Conservation (phyloP, 768 basidiomycete species). For the Mycena pura region DNA sequence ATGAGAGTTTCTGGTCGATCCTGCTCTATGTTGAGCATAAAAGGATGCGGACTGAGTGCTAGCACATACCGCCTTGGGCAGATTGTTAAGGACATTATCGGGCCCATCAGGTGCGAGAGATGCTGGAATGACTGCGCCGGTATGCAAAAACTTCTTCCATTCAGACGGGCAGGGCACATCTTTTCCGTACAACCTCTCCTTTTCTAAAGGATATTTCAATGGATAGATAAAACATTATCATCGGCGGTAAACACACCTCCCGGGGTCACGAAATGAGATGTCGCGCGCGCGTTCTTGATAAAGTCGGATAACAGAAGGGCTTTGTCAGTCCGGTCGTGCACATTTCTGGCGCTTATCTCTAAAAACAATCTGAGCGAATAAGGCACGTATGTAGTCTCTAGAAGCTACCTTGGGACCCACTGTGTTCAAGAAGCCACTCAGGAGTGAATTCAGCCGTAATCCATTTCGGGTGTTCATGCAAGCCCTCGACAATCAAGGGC, state of each 20-base stretch:
- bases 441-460: slow-evolving; percentile 57
- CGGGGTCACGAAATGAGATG: slow-evolving; percentile 40
- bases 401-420: slow-evolving; percentile 38
- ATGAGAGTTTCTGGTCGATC: slow-evolving; percentile 77
- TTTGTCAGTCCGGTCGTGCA: slow-evolving; percentile 62
- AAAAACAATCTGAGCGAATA: slow-evolving; percentile 1
- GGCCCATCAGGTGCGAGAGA: slow-evolving; percentile 57
- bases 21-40: slow-evolving; percentile 39
- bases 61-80: slow-evolving; percentile 57
- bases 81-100: slow-evolving; percentile 63
- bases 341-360: slow-evolving; percentile 71
- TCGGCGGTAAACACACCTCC: slow-evolving; percentile 42
- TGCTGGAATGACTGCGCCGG: slow-evolving; percentile 55
- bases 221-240: background rate
- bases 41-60: background rate
- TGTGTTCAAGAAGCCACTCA: slow-evolving; percentile 59
- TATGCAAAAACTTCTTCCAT: slow-evolving; percentile 70
- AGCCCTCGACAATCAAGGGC: slow-evolving; percentile 71
- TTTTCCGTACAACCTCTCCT: slow-evolving; percentile 76
- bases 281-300: slow-evolving; percentile 49
- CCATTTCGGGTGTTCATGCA: slow-evolving; percentile 65
- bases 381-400: background rate
- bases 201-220: slow-evolving; percentile 47
- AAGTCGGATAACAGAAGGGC: slow-evolving; percentile 60
- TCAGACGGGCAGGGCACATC: slow-evolving; percentile 70